Percentiles rank a stretch among this genome's conserved stretches.
These are phyloP conservation scores for Cylindrotheca fusiformis DNA, from an alignment of 108 stramenopile species.

Conservation along the genomic window DNA sequence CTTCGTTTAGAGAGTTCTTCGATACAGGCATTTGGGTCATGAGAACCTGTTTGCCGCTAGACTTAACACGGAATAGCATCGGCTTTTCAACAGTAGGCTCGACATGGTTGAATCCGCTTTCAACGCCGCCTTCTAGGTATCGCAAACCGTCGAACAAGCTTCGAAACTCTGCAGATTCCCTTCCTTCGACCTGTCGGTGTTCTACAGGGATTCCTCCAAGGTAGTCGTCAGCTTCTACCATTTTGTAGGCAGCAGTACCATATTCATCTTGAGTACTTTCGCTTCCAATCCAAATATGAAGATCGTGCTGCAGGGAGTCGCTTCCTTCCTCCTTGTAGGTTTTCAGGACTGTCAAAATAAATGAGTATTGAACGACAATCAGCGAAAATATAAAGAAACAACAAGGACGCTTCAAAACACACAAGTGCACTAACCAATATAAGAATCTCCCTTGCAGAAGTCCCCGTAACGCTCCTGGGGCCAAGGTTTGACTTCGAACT, in stretches of 20 bases:
- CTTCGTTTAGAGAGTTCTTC: slow-evolving; percentile 66
- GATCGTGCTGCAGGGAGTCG: slow-evolving; percentile 45
- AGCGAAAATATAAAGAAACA: neutral
- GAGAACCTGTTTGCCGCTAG: slow-evolving; percentile 49
- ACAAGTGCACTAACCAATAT: slow-evolving; percentile 43
- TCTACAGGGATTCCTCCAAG: slow-evolving; percentile 84
- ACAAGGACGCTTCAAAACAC: neutral
- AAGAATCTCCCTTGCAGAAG: slow-evolving; percentile 90
- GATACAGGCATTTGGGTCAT: slow-evolving; percentile 62
- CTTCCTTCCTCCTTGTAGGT: slow-evolving; percentile 17
- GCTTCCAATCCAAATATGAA: slow-evolving; percentile 86
- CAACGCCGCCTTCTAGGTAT: slow-evolving; percentile 87
- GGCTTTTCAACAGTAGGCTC: slow-evolving; percentile 59
- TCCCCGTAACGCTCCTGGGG: slow-evolving; percentile 58
- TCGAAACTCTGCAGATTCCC: slow-evolving; percentile 70
- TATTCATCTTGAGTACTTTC: slow-evolving; percentile 89
- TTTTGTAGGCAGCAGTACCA: slow-evolving; percentile 75
- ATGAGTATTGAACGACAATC: no score
- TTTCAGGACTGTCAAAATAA: neutral
- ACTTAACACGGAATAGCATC: slow-evolving; percentile 58
- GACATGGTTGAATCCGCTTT: slow-evolving; percentile 84
- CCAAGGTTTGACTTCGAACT: slow-evolving; percentile 61
- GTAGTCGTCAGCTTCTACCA: slow-evolving; percentile 89
- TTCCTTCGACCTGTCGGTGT: slow-evolving; percentile 85
- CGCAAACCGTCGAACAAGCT: slow-evolving; percentile 51